Percentiles rank a stretch among this genome's conserved stretches.
Conservation (phyloP, 176 grass and related monocot genomes). For the Triticum dicoccoides region DNA sequence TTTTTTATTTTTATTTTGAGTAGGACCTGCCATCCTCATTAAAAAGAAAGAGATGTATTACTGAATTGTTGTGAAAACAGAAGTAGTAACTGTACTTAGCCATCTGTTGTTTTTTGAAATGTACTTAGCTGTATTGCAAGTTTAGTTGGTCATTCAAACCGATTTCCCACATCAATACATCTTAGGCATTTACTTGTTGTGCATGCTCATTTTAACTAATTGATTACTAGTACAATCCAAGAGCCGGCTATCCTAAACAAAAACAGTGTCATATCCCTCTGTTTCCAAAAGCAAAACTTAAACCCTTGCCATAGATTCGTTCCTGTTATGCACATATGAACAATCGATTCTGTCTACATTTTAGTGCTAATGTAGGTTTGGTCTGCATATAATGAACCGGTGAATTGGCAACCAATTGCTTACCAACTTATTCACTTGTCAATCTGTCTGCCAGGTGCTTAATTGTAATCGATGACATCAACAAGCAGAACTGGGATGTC, state of each 20-base stretch:
- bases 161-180: not conserved
- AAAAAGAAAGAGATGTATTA: too few relatives aligned
- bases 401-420: not conserved
- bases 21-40: too few relatives aligned
- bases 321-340: not conserved
- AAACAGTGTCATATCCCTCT: not conserved
- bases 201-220: not conserved
- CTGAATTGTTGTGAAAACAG: not conserved
- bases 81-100: not conserved
- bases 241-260: not conserved
- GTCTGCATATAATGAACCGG: not conserved
- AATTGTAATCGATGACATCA: slow-evolving; percentile 33
- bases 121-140: not conserved
- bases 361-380: not conserved
- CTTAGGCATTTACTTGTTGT: not conserved
- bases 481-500: not conserved
- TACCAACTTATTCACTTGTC: not conserved
- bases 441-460: not conserved
- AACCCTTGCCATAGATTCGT: not conserved
- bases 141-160: not conserved
- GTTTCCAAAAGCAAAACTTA: not conserved
- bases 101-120: not conserved
- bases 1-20: too few relatives aligned
- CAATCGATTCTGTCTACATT: not conserved
- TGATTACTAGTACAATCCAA: not conserved